Conservation (phyloP, 2,329 filamentous ascomycete genomes). For the Proliferodiscus dingleyae region DNA sequence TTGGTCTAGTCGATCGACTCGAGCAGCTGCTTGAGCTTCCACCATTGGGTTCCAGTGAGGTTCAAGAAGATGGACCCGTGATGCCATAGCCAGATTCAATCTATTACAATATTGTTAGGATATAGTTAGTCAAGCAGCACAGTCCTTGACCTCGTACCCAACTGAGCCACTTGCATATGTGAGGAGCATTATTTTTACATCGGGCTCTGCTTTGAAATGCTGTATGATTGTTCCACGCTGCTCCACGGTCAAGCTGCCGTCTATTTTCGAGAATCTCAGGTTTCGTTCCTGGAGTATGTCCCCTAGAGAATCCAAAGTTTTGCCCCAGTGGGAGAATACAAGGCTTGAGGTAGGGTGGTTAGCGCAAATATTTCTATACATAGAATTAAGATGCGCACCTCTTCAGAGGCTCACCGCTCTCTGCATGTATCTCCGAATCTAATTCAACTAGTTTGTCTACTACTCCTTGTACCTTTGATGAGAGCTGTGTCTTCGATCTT, state of each 20-base stretch:
- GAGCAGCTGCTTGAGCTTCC: constrained; percentile 24
- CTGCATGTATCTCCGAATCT: neutral
- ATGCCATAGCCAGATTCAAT: constrained; percentile 21
- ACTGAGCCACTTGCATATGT: constrained; percentile 9
- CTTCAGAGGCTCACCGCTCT: neutral
- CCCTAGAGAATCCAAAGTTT: constrained; percentile 7
- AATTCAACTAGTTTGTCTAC: neutral
- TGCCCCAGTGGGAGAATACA: constrained; percentile 11
- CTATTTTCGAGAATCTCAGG: neutral
- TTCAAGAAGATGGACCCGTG: constrained; percentile 23
- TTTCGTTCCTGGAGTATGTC: neutral
- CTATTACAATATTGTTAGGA: neutral
- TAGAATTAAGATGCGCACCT: too few relatives aligned
- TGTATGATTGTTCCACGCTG: constrained; percentile 1
- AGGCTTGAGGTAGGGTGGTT: constrained; percentile 5
- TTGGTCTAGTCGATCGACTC: constrained; percentile 24
- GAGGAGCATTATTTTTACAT: constrained; percentile 7
- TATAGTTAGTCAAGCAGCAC: neutral
- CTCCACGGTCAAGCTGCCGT: constrained; percentile 3
- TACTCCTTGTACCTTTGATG: neutral
- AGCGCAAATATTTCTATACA: too few relatives aligned
- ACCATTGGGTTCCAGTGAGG: constrained; percentile 31
- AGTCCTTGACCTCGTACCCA: constrained; percentile 7
- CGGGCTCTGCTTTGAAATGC: constrained; percentile 1
- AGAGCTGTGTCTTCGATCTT: neutral